phyloP scores from a whole-genome alignment of 1,284 basidiomycete genomes.

The Marasmius sp. region DNA sequence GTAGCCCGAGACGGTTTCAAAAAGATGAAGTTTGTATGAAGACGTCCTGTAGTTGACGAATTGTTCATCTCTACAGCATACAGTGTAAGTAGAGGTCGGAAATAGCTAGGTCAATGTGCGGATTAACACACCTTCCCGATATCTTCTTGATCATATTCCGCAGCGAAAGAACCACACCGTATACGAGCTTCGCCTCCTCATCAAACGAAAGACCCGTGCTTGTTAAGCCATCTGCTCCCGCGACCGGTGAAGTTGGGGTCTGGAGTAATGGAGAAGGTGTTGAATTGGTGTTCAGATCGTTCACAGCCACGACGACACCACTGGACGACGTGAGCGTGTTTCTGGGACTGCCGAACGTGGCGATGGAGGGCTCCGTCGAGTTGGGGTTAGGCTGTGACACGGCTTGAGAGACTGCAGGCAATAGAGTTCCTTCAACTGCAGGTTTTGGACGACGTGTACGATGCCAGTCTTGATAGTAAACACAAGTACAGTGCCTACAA shows the following conservation, averaged over 20 bases:
- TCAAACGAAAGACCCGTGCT: conserved; percentile 83
- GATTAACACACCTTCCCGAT: conserved; percentile 65
- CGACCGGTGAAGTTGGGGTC: conserved; percentile 28
- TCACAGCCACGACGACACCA: conserved; percentile 68
- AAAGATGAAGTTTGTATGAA: conserved; percentile 91
- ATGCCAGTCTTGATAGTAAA: conserved; percentile 95
- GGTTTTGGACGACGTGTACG: conserved; percentile 72
- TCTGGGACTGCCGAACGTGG: conserved; percentile 53
- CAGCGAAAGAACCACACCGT: conserved; percentile 91
- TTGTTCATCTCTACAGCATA: conserved; percentile 70
- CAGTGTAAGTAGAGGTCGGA: conserved; percentile 1
- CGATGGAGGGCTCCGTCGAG: conserved; percentile 28
- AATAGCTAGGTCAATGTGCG: conserved; percentile 19
- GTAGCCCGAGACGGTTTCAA: conserved; percentile 90
- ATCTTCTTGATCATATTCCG: conserved; percentile 96
- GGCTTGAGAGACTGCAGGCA: conserved; percentile 73
- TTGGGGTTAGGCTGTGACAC: conserved; percentile 42
- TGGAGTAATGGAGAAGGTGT: conserved; percentile 37
- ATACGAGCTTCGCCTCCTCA: conserved; percentile 97
- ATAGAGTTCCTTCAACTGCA: conserved; percentile 68
- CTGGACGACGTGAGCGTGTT: conserved; percentile 62
- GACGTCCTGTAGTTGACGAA: conserved; percentile 93
- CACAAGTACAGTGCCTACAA: conserved; percentile 81
- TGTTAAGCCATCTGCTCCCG: conserved; percentile 15
- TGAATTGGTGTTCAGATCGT: conserved; percentile 43